Base-by-base conservation (phyloP, 768 basidiomycete species). In the Tulasnella sp. region DNA sequence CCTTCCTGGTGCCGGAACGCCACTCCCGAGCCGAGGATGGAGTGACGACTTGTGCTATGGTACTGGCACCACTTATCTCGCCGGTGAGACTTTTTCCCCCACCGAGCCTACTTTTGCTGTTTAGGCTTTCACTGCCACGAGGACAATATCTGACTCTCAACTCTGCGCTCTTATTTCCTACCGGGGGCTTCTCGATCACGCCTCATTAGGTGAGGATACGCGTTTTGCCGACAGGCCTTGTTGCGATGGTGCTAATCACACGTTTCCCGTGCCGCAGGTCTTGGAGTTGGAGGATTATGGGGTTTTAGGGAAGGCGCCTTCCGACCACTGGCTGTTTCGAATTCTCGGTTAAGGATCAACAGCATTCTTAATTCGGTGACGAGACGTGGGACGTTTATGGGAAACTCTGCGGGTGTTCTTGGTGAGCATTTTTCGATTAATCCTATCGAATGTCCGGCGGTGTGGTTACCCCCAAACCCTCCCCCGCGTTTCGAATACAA, bases 31-130 rank as follows among this genome's bases (percentile, higher is more conserved):
- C 82, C 87, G 97, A 86, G 96, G 97, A 79, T 99, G 95, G 96
- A 93, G 94, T 85, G 97, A 99, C 86, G 97, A 99, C 86, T 85
- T 99, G 77, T 98, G 96, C 89, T 98, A 99, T 85, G 97, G 97
- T 82, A 98, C 96, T 81, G 97, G 97, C 79, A 96, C 96, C 79
- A 97, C 96, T 86, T 99, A 99, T 90, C 90, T 99, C 76, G 88
- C 93, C 83, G 97, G 97, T 98, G 82, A 82, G 94, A 91, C 78
- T 72, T 77, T 76, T 83, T 87, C 86, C 58, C 58, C 25, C 31
- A 22, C 58, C 58, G 58, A 64, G 58, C 58, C 58, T 64, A 64
- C 58, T 29, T 64, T 64, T 87, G 88, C 88, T 86, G 88, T 89
- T 86, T 88, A 86, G 85, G 86, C 86, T 77, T 80, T 76, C 58